phyloP scores from a whole-genome alignment of 2,329 filamentous ascomycete genomes.

The Xylariomycetidae sp. region DNA sequence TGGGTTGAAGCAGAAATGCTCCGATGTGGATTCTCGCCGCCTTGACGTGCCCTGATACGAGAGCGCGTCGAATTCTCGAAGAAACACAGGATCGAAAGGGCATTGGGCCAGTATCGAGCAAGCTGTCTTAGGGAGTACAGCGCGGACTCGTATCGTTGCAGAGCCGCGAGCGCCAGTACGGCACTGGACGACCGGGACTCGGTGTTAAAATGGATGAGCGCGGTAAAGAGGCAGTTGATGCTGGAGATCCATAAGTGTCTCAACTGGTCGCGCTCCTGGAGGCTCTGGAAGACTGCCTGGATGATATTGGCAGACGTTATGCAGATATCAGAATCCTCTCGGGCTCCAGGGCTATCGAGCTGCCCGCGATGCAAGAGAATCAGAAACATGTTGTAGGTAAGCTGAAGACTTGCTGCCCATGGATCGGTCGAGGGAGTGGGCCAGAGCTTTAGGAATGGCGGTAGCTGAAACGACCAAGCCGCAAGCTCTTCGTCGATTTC shows the following conservation, averaged over 20 bases:
- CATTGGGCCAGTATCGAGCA: slow-evolving; percentile 17
- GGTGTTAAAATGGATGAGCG: slow-evolving; percentile 17
- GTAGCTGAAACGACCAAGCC: slow-evolving; percentile 10
- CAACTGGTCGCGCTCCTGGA: slow-evolving; percentile 6
- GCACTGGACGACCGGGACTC: slow-evolving; percentile 16
- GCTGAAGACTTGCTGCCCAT: slow-evolving; percentile 9
- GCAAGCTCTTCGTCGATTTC: slow-evolving; percentile 12
- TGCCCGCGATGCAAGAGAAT: slow-evolving; percentile 8
- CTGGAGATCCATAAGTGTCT: slow-evolving; percentile 9
- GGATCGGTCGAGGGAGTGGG: slow-evolving; percentile 1
- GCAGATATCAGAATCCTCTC: slow-evolving; percentile 11
- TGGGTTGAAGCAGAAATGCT: too few relatives aligned
- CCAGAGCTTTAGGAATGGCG: slow-evolving; percentile 4
- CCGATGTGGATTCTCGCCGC: too few relatives aligned
- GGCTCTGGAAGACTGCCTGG: slow-evolving; percentile 8
- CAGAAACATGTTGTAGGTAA: slow-evolving; percentile 10
- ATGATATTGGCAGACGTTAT: slow-evolving; percentile 8
- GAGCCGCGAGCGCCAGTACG: slow-evolving; percentile 15
- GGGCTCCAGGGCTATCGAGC: background rate
- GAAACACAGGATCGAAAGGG: slow-evolving; percentile 14
- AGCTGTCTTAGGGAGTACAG: slow-evolving; percentile 13
- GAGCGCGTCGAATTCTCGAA: slow-evolving; percentile 14
- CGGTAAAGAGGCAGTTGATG: slow-evolving; percentile 14
- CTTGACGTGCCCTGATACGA: too few relatives aligned
- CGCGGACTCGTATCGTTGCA: slow-evolving; percentile 15